phyloP scores from a whole-genome alignment of 352 stramenopile genomes.

The Pseudoperonospora humuli region DNA sequence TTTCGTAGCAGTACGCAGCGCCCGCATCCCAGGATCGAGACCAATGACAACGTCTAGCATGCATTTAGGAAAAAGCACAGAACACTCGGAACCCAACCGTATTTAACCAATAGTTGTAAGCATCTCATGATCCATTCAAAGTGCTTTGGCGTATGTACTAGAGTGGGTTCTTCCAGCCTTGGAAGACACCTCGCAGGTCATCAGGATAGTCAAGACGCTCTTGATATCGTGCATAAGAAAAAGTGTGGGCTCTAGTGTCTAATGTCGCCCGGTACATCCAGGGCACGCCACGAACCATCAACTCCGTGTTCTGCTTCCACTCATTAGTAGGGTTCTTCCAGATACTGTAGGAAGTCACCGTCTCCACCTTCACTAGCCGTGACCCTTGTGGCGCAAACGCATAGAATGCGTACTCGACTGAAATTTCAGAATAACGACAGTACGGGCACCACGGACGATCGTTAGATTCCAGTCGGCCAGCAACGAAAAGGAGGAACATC shows the following conservation, averaged over 20 bases:
- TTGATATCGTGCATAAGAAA: slow-evolving; percentile 12
- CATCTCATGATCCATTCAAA: too few species aligned
- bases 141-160: too few species aligned
- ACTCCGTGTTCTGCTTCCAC: slow-evolving; percentile 44
- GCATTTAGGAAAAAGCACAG: too few species aligned
- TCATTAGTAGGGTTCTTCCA: slow-evolving; percentile 67
- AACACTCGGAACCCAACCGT: too few species aligned
- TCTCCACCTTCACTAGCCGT: slow-evolving; percentile 47
- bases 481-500: slow-evolving; percentile 65
- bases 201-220: slow-evolving; percentile 22
- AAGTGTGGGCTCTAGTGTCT: slow-evolving; percentile 17
- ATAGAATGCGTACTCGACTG: slow-evolving; percentile 69
- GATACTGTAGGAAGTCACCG: slow-evolving; percentile 43
- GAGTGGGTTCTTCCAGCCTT: slow-evolving; percentile 23
- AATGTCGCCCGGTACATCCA: slow-evolving; percentile 45
- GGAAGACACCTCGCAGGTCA: slow-evolving; percentile 18
- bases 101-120: too few species aligned
- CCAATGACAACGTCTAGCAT: too few species aligned
- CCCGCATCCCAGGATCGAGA: too few species aligned
- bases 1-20: too few species aligned
- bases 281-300: slow-evolving; percentile 51
- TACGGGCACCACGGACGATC: slow-evolving; percentile 73
- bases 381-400: slow-evolving; percentile 48
- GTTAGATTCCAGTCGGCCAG: slow-evolving; percentile 47
- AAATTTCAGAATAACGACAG: slow-evolving; percentile 58